Percentiles rank a stretch among this genome's conserved stretches.
phyloP scores from a whole-genome alignment of 169 alveolate species.

The Plasmodium cynomolgi region DNA sequence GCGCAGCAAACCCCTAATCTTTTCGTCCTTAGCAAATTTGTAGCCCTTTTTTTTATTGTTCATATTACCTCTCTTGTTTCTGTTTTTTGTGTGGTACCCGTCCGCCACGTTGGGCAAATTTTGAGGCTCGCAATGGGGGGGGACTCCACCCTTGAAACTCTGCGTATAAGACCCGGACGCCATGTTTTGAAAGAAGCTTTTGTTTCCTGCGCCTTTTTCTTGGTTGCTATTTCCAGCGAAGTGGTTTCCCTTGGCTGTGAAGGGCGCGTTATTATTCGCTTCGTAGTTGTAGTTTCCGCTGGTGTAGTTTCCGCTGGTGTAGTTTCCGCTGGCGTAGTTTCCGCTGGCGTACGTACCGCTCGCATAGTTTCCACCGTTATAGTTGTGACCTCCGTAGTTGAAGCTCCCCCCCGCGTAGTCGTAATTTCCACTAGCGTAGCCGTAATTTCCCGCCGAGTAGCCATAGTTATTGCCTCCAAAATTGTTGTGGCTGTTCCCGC shows the following conservation, averaged over 20 bases:
- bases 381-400: not conserved
- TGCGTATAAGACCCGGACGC: not conserved
- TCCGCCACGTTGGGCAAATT: not conserved
- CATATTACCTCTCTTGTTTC: constrained; percentile 18
- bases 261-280: not conserved
- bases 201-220: not conserved
- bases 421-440: not conserved
- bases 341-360: not conserved
- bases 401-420: not conserved
- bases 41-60: constrained; percentile 52
- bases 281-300: not conserved
- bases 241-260: not conserved
- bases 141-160: constrained; percentile 1
- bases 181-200: not conserved
- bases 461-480: not conserved
- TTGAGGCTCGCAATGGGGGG: not conserved
- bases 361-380: not conserved
- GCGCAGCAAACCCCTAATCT: constrained; percentile 45
- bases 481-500: not conserved
- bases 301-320: not conserved
- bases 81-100: not conserved
- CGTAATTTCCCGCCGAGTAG: not conserved
- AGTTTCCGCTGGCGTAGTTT: not conserved
- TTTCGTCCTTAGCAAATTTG: constrained; percentile 65
- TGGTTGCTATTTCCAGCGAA: not conserved